These are phyloP conservation scores for Epichloe baconii DNA, from an alignment of 2,329 filamentous ascomycete species.

Conservation along the genomic window DNA sequence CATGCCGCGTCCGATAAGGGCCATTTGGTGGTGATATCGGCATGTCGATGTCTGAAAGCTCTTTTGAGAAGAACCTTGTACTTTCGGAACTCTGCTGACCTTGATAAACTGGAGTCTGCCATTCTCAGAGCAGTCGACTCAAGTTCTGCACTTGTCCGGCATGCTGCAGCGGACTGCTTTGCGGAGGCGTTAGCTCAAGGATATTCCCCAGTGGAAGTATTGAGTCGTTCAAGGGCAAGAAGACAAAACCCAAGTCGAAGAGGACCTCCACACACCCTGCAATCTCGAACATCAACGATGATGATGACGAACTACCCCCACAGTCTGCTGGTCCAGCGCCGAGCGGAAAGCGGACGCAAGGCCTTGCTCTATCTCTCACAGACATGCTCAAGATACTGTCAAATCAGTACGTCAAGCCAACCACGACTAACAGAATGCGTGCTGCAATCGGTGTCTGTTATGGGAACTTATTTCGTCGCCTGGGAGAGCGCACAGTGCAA, in stretches of 20 bases:
- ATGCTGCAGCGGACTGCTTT: slow-evolving; percentile 76
- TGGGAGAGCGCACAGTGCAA: slow-evolving; percentile 77
- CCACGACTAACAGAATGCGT: slow-evolving; percentile 67
- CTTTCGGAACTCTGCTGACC: slow-evolving; percentile 81
- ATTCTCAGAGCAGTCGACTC: slow-evolving; percentile 84
- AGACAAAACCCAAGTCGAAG: slow-evolving; percentile 49
- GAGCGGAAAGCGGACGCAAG: slow-evolving; percentile 53
- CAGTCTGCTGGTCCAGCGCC: slow-evolving; percentile 64
- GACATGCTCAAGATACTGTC: slow-evolving; percentile 74
- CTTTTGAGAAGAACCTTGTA: slow-evolving; percentile 61
- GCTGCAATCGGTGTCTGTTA: slow-evolving; percentile 83
- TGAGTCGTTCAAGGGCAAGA: slow-evolving; percentile 50
- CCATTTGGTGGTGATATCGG: slow-evolving; percentile 61
- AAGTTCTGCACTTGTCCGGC: slow-evolving; percentile 58
- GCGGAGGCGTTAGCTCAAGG: slow-evolving; percentile 72
- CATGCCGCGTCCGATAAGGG: slow-evolving; percentile 71
- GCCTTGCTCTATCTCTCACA: slow-evolving; percentile 58
- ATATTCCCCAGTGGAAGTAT: slow-evolving; percentile 43
- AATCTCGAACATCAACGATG: slow-evolving; percentile 34
- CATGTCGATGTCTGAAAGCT: slow-evolving; percentile 66
- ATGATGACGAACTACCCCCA: slow-evolving; percentile 59
- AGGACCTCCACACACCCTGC: slow-evolving; percentile 46
- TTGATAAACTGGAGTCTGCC: slow-evolving; percentile 72
- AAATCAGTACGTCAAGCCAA: slow-evolving; percentile 62
- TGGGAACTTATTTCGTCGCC: slow-evolving; percentile 59